A percentile compares a stretch with the other conserved stretches of the same genome.
These are phyloP conservation scores for Azolla pinnata DNA, from an alignment of 75 land plant genomes.

Conservation along the genomic window DNA sequence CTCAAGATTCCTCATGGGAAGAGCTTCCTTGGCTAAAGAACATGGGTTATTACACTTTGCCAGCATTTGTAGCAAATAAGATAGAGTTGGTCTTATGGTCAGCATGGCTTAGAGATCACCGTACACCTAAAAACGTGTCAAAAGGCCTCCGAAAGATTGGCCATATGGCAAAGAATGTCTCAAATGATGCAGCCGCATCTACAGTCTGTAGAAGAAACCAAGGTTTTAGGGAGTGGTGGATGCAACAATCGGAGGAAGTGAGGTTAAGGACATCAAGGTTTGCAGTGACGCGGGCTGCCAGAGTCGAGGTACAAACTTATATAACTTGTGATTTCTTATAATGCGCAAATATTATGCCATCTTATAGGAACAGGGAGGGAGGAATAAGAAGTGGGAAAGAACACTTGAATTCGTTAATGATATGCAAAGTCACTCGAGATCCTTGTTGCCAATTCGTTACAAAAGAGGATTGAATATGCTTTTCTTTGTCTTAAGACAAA, in stretches of 20 bases:
- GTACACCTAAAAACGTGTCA: conserved; percentile 16
- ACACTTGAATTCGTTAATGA: no score
- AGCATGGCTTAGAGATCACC: conserved; percentile 54
- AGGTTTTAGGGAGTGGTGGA: conserved; percentile 80
- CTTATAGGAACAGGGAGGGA: no score
- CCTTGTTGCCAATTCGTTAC: no score
- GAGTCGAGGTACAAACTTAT: conserved; percentile 44
- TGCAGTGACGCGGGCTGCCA: conserved; percentile 48
- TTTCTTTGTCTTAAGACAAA: no score
- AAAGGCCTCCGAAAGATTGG: conserved; percentile 1
- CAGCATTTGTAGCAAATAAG: conserved; percentile 71
- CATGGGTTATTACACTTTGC: conserved; percentile 77
- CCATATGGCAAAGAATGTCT: not conserved
- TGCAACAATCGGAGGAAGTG: conserved; percentile 26
- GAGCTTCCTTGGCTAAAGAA: conserved; percentile 79
- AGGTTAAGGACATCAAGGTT: conserved; percentile 27
- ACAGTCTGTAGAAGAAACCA: conserved; percentile 69
- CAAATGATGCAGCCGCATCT: conserved; percentile 17
- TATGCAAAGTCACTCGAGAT: no score
- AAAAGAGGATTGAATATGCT: no score
- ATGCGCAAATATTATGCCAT: no score
- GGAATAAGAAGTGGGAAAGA: no score
- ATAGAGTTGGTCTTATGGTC: conserved; percentile 68
- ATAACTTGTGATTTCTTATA: no score
- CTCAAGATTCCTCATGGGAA: conserved; percentile 46